Evolutionary conservation across 129 eudicot genomes (phyloP).

Genomic region (Pittosporum tobira): DNA sequence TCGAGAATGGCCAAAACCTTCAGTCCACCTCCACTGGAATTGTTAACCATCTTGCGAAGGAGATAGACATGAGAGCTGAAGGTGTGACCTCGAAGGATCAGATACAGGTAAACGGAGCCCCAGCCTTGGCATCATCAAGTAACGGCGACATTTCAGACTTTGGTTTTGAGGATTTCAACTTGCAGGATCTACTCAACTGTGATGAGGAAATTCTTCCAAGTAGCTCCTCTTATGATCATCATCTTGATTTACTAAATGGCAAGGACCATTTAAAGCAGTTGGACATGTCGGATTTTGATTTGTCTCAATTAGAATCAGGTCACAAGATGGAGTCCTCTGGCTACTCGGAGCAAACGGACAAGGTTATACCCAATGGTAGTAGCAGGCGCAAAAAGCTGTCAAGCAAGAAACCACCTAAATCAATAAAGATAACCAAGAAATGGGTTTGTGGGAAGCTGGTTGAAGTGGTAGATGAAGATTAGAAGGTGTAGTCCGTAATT

Average conservation of each 20-base stretch:
- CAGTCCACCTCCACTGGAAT: constrained; percentile 5
- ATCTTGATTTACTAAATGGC: constrained; percentile 18
- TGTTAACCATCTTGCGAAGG: constrained; percentile 12
- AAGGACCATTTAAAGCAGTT: constrained; percentile 11
- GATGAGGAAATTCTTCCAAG: constrained; percentile 12
- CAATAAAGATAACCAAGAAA: constrained; percentile 34
- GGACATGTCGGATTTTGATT: constrained; percentile 13
- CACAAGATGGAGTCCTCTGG: constrained; percentile 9
- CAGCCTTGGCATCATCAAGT: constrained; percentile 7
- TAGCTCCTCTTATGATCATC: constrained; percentile 4
- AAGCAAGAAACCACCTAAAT: constrained; percentile 2
- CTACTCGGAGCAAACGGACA: constrained; percentile 3
- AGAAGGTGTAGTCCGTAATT: constrained; percentile 11
- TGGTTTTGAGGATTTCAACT: constrained; percentile 9
- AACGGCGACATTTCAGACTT: constrained; percentile 8
- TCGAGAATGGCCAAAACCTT: constrained; percentile 12
- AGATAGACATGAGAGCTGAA: constrained; percentile 7
- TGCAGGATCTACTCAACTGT: constrained; percentile 11
- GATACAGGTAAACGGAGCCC: constrained; percentile 43
- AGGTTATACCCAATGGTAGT: constrained; percentile 13
- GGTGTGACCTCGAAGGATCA: constrained; percentile 10
- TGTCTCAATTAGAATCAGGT: constrained; percentile 18
- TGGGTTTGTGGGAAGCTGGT: constrained; percentile 94
- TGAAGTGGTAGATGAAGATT: constrained; percentile 38
- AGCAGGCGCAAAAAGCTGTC: neutral